Evolutionary conservation across 2,329 filamentous ascomycete genomes (phyloP).

Genomic region (Raffaelea ambrosiae): DNA sequence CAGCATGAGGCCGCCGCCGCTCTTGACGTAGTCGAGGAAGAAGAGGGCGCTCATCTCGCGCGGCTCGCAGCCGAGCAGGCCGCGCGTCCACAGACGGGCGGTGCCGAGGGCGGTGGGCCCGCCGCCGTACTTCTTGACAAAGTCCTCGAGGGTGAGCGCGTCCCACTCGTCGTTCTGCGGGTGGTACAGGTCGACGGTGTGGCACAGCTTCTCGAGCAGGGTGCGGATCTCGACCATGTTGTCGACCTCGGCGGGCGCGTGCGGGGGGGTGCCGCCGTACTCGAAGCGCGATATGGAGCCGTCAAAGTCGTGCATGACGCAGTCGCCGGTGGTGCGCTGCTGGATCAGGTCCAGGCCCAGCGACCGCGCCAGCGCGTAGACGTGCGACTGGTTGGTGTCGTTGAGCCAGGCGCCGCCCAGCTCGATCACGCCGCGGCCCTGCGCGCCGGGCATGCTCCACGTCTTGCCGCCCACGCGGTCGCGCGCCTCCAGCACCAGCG

Average conservation of each 20-base stretch:
- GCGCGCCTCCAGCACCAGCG: slow-evolving; percentile 36
- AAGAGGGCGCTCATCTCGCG: slow-evolving; percentile 40
- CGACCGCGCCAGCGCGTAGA: slow-evolving; percentile 30
- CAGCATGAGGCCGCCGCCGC: slow-evolving; percentile 39
- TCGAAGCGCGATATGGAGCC: slow-evolving; percentile 6
- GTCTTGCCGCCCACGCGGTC: slow-evolving; percentile 44
- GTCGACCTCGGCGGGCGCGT: background rate
- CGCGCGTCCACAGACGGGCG: slow-evolving; percentile 9
- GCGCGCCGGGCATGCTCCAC: slow-evolving; percentile 24
- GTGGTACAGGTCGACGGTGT: background rate
- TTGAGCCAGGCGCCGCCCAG: slow-evolving; percentile 54
- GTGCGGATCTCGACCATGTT: slow-evolving; percentile 1
- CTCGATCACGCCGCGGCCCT: slow-evolving; percentile 32
- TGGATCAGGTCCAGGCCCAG: slow-evolving; percentile 33
- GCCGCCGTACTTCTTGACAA: slow-evolving; percentile 6
- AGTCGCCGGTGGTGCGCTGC: slow-evolving; percentile 8
- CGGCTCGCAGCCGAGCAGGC: slow-evolving; percentile 37
- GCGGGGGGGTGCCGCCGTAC: slow-evolving; percentile 4
- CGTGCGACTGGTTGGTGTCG: slow-evolving; percentile 38
- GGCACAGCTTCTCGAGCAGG: background rate
- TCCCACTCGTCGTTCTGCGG: background rate
- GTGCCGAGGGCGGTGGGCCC: slow-evolving; percentile 2
- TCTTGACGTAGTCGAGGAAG: slow-evolving; percentile 48
- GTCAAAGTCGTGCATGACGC: slow-evolving; percentile 7
- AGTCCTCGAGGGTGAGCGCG: slow-evolving; percentile 7